phyloP scores from a whole-genome alignment of 495 filamentous ascomycete genomes.

The Podospora conica region DNA sequence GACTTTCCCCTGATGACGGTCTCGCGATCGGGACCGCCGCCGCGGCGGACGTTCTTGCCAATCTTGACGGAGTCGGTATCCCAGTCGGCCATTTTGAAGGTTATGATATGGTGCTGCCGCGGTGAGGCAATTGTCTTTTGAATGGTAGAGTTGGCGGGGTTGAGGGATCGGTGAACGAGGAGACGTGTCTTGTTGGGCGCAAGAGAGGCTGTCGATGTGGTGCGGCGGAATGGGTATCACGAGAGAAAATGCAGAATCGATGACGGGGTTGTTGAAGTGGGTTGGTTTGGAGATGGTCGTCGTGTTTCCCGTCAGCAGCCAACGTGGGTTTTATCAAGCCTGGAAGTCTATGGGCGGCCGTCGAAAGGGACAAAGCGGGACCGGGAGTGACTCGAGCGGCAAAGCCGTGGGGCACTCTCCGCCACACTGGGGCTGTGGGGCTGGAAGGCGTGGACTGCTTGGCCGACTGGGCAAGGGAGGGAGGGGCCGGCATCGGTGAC shows the following conservation, averaged over 20 bases:
- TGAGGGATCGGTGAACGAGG: neutral
- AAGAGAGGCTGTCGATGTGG: neutral
- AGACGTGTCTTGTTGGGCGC: neutral
- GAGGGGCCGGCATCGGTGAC: neutral
- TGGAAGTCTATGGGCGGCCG: slow-evolving; percentile 29
- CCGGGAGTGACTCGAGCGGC: slow-evolving; percentile 31
- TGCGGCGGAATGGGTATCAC: neutral
- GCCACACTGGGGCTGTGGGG: slow-evolving; percentile 27
- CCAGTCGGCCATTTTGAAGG: slow-evolving; percentile 45
- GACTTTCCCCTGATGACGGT: slow-evolving; percentile 81
- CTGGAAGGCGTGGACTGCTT: neutral
- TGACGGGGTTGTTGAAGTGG: neutral
- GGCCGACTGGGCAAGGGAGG: neutral
- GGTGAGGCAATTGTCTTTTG: neutral
- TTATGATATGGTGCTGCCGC: slow-evolving; percentile 10
- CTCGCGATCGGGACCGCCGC: slow-evolving; percentile 62
- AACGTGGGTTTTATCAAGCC: slow-evolving; percentile 3
- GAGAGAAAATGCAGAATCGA: neutral
- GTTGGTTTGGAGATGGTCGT: neutral
- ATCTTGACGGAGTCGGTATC: slow-evolving; percentile 81
- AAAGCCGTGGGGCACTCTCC: slow-evolving; percentile 9
- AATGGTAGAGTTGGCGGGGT: neutral
- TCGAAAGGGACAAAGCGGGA: slow-evolving; percentile 20
- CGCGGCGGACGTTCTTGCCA: slow-evolving; percentile 66
- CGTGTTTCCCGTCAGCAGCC: neutral